Conservation (phyloP, 176 grass and related monocot species). For the Rhynchospora pubera region DNA sequence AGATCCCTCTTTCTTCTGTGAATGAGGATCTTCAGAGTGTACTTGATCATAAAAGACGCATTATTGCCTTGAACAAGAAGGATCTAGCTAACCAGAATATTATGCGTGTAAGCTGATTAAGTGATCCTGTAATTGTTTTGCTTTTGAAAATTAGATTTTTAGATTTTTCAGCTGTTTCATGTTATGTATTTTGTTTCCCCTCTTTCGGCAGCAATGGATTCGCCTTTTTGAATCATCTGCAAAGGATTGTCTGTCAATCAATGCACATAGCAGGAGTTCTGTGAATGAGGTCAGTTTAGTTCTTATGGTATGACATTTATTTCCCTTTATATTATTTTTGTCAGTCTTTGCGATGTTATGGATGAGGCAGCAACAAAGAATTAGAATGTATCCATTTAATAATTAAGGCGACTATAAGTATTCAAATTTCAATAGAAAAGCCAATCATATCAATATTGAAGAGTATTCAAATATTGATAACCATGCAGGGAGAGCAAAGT, state of each 20-base stretch:
- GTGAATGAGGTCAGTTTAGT: slow-evolving; percentile 64
- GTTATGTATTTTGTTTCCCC: slow-evolving; percentile 2
- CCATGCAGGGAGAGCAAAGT: background rate
- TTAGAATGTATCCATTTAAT: background rate
- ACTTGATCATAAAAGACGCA: slow-evolving; percentile 58
- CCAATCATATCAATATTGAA: background rate
- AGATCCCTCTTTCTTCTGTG: slow-evolving; percentile 87
- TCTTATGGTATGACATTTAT: slow-evolving; percentile 11
- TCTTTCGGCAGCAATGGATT: slow-evolving; percentile 63
- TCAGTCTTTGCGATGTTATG: background rate
- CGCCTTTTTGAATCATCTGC: slow-evolving; percentile 57
- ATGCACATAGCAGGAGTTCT: slow-evolving; percentile 80
- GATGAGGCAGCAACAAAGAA: background rate
- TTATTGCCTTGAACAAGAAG: slow-evolving; percentile 95
- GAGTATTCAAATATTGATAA: background rate
- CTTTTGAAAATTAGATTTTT: background rate
- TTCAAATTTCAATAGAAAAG: background rate
- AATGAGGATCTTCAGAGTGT: slow-evolving; percentile 76
- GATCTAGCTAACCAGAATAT: slow-evolving; percentile 94
- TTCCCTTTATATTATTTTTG: slow-evolving; percentile 4
- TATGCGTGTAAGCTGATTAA: slow-evolving; percentile 51
- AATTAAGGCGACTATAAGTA: background rate
- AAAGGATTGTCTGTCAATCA: slow-evolving; percentile 82
- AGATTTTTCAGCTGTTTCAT: background rate
- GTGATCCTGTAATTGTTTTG: slow-evolving; percentile 15